Base-by-base conservation (phyloP, 768 basidiomycete genomes). In the Pleurotus cornucopiae region DNA sequence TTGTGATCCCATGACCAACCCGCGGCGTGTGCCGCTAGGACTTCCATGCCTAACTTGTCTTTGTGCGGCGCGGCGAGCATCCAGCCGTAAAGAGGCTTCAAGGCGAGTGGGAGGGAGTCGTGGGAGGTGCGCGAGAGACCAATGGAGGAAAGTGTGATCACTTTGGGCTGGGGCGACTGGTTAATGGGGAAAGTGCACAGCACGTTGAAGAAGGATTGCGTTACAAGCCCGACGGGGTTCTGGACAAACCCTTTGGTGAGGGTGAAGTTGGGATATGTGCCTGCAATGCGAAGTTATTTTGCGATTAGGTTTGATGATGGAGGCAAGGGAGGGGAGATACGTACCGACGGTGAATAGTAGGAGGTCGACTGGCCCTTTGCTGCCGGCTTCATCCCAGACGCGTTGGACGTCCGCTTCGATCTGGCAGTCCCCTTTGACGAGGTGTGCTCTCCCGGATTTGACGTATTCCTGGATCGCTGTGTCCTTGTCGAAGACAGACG, bases 31-130 rank as follows among this genome's bases (percentile, higher is more conserved):
- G 74, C 68, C 3, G 81, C 48, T 2, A 78, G 65, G 25, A 79
- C 72, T 67, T 91, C 88, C 30, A 71, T 67, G 5, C 81, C 85
- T 45, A 81, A 43, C 67, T 89, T 90, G 67, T 89, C 87, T 25
- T 63, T 71, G 63, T 84, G 85, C 4, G 84, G 80, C 1, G 34
- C 57, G 4, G 65, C 41, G 43, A 86, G 67, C 23, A 81, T 46
- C 58, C 70, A 74, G 3, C 63, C 57, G 64, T 86, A 87, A 0
- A 89, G 0, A 0, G 75, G 74, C 59, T 76, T 79, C 30, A 85
- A 60, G 2, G 69, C 64, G 26, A 79, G 45, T 0, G 87, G 86
- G 0, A 87, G 69, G 3, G 64, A 59, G 0, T 65, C 59, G 58
- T 79, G 78, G 4, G 82, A 76, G 6, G 66, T 53, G 4, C 66